Evolutionary conservation across 345 rosid genomes (phyloP), one percentile per base, ranked within the genome.

Genomic region (Adansonia digitata): DNA sequence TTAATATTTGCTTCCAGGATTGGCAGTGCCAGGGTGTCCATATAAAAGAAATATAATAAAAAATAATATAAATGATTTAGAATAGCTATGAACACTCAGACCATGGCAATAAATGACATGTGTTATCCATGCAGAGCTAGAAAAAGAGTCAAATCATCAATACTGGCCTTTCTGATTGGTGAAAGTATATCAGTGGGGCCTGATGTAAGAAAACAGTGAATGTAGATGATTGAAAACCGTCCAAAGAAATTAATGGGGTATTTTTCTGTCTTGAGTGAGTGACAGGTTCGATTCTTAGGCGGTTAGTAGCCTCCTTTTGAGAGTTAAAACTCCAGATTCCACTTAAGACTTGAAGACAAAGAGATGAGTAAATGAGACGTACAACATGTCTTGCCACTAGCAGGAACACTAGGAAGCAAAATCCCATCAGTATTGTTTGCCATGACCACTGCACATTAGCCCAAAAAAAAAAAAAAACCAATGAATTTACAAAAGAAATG

Each of bases 371-470:
- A 52, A 66, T 12, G 57, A 31, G 27, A 86, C 97, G 34, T 90
- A 95, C 99, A 35, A 91, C 77, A 83, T 90, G 92, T 81, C 99
- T 87, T 29, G 97, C 78, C 6, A 84, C 79, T 31, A 95, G 80
- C 65, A 95, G 91, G 78, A 89, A 70, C 80, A 82, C 85, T 12
- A 95, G 88, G 87, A 95, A 95, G 85, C 89, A 86, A 51, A 84
- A 72, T 5, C 98, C 99, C 98, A 92, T 90, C 57, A 95, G 78
- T 73, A 90, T 85, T 45, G 98, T 93, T 80, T 95, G 93, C 99
- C 99, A 95, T 71, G 98, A 90, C 96, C 98, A 93, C 99, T 95
- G 89, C 88, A 80, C 5, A 60, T 37, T 73, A 26, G 2, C 17
- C 35, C 74, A 37, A 46, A 43, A 8, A 67, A 18, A 59, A 52